Base-by-base conservation (phyloP, 2,329 filamentous ascomycete genomes). In the Uncinocarpus reesii region DNA sequence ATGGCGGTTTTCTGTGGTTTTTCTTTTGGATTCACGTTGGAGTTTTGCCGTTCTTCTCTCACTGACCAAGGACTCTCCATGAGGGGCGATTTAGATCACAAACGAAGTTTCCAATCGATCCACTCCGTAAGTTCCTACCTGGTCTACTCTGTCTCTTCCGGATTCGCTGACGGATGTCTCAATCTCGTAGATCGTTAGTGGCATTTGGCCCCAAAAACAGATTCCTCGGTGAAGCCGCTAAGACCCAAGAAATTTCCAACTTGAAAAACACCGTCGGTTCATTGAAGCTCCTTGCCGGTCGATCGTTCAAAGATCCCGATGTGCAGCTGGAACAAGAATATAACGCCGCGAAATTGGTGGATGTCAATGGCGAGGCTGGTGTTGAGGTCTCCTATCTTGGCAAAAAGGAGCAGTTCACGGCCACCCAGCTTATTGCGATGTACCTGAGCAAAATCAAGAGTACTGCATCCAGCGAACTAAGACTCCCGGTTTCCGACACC, bases 61-160 rank as follows among this genome's bases (percentile, higher is more conserved):
- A 56, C 45, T 47, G 50, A 47, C 49, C 43, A 55, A 52, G 47
- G 45, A 48, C 40, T 41, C 41, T 43, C 58, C 52, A 64, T 69
- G 58, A 70, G 59, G 35, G 36, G 49, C 46, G 49, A 46, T 60
- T 49, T 63, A 95, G 88, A 94, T 98, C 67, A 84, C 87, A 74
- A 98, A 98, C 77, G 92, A 98, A 73, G 92, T 96, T 61, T 98
- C 92, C 58, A 96, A 98, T 79, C 84, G 92, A 71, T 82, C 87
- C 53, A 98, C 92, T 60, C 92, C 92, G 86, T 95, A 86, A 78
- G 88, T 83, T 29, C n/a, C 28, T 42, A 26, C 41, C 43, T 40
- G 3, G 7, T 26, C n/a, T 34, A 16, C 34, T 36, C 41, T 50
- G 38, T 35, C 28, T 24, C 4, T 16, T 23, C 16, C 11, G n/a